Conservation (phyloP, 495 filamentous ascomycete species). For the Lophiotrema nucula region DNA sequence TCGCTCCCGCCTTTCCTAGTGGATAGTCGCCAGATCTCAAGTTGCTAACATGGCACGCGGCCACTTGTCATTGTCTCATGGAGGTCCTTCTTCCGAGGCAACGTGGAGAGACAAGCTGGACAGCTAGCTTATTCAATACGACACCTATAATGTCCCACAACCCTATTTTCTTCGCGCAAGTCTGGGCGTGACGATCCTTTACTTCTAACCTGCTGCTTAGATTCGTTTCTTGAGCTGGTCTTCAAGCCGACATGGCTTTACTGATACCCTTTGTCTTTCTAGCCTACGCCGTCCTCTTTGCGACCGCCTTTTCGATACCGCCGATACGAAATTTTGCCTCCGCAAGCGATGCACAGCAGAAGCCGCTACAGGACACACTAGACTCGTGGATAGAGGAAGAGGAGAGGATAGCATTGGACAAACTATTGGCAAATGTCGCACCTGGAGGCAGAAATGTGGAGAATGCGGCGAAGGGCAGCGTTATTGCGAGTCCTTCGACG, state of each 20-base stretch:
- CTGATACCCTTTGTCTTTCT: conserved; percentile 19
- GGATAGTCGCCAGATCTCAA: no score
- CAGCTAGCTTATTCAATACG: no score
- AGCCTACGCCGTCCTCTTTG: conserved; percentile 23
- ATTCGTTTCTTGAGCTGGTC: neutral
- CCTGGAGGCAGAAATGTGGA: conserved; percentile 35
- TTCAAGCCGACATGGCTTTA: conserved; percentile 19
- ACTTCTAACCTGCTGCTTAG: neutral
- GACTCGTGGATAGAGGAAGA: conserved; percentile 36
- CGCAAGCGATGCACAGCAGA: conserved; percentile 4
- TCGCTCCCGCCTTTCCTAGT: no score
- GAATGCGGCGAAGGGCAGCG: conserved; percentile 29
- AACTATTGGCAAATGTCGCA: conserved; percentile 37
- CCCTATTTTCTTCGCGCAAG: neutral
- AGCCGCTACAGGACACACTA: conserved; percentile 21
- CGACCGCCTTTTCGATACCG: conserved; percentile 24
- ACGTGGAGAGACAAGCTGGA: no score
- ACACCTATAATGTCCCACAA: no score
- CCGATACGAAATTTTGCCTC: neutral
- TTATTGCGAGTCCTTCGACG: conserved; percentile 38
- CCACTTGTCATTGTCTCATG: no score
- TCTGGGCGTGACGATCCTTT: conserved; percentile 8
- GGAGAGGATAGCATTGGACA: conserved; percentile 34
- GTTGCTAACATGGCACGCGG: no score
- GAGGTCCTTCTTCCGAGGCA: no score